Conservation (phyloP, 2,329 filamentous ascomycete species). For the Trichophyton mentagrophytes region DNA sequence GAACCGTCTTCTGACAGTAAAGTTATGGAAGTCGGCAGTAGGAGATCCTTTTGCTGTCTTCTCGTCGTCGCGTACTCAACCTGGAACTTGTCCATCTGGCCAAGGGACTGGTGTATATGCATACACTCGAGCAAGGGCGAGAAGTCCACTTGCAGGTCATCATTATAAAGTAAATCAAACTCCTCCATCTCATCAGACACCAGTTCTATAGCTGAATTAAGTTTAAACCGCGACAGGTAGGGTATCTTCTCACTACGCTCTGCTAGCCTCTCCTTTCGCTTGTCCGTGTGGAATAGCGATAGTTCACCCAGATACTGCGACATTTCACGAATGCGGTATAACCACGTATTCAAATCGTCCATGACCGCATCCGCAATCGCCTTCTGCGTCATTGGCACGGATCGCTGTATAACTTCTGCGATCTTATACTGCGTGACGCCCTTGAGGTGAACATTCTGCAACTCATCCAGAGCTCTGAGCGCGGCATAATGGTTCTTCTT, state of each 20-base stretch:
- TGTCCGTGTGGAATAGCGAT: constrained; percentile 89
- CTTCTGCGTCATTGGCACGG: constrained; percentile 82
- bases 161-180: constrained; percentile 89
- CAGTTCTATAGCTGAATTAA: constrained; percentile 91
- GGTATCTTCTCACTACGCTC: constrained; percentile 64
- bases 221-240: constrained; percentile 68
- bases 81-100: constrained; percentile 82
- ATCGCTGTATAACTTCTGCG: constrained; percentile 89
- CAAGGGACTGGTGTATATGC: constrained; percentile 90
- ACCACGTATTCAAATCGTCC: constrained; percentile 92
- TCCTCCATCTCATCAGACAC: constrained; percentile 93
- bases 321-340: constrained; percentile 87
- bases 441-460: constrained; percentile 91
- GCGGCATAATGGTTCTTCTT: constrained; percentile 95
- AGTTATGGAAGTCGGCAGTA: constrained; percentile 64
- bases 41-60: constrained; percentile 77
- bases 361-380: constrained; percentile 94
- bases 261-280: constrained; percentile 69
- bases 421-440: constrained; percentile 91
- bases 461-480: constrained; percentile 81
- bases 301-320: constrained; percentile 94
- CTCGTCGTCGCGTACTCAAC: constrained; percentile 85
- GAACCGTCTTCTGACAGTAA: constrained; percentile 71
- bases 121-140: constrained; percentile 86
- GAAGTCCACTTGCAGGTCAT: constrained; percentile 89